Evolutionary conservation across 2,329 filamentous ascomycete genomes (phyloP), one percentile per base, ranked within the genome.

Genomic region (Amphichorda felina): DNA sequence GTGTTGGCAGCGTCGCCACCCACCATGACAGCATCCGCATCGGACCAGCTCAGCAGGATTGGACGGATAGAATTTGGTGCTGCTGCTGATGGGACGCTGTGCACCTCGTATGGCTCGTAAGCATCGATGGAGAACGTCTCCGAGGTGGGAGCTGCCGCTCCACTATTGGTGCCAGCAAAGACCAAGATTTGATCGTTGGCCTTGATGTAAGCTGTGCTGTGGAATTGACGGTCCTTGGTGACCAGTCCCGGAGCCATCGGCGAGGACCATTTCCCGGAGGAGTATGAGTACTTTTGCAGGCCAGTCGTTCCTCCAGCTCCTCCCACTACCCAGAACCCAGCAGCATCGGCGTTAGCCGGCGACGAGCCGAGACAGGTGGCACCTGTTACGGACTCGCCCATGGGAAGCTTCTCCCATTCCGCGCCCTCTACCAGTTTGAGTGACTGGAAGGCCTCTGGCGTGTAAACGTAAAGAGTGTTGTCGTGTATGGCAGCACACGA

Each of bases 391-490:
- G 76, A 63, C 41, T 79, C 69, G 33, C 84, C 85, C 53, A 69
- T 70, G 1, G 68, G 50, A 45, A 91, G 56, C 44, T 66, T 53
- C 43, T 70, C 63, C 89, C 89, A 95, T 59, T 74, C 59, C 33
- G 76, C 82, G 34, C 82, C 82, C 44, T 76, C 58, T 42, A 72
- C 60, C 43, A 96, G 60, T 10, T 68, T 58, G 43, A 96, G 59
- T 8, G 82, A 81, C 53, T 87, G 74, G 48, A 96, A 88, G 19
- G 76, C 82, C 32, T 73, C 60, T 8, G 75, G 60, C 5, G 85
- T 84, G 56, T 85, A 94, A 31, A 82, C 78, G 62, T 93, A 96
- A 36, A 96, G 74, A 10, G 78, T 86, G 55, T 87, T 79, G 52
- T 87, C 68, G 63, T 84, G 68, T 41, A 95, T 71, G 50, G 82